Conservation (phyloP, 2,329 filamentous ascomycete species). For the Albophoma yamanashiensis region DNA sequence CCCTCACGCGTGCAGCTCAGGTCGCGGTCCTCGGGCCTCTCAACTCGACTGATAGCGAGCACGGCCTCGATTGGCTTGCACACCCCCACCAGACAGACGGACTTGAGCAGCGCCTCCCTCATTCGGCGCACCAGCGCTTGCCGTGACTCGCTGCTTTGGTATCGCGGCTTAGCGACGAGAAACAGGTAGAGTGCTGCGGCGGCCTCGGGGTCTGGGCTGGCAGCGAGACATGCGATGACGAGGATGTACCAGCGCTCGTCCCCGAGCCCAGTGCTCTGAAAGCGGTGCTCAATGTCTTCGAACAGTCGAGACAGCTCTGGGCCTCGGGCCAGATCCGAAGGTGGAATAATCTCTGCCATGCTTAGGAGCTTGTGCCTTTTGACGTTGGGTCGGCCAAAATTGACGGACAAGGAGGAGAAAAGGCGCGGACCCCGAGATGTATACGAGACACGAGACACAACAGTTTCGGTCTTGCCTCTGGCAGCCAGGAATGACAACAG, state of each 20-base stretch:
- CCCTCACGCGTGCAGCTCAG: background rate
- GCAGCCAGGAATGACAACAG: too few relatives aligned
- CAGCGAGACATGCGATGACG: conserved; percentile 3
- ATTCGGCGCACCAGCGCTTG: background rate
- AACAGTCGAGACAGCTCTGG: background rate
- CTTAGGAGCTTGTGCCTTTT: too few relatives aligned
- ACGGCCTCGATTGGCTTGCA: background rate
- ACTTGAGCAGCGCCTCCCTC: background rate
- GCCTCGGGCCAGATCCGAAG: background rate
- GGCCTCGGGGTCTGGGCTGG: conserved; percentile 25
- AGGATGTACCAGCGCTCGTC: conserved; percentile 6
- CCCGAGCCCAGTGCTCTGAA: background rate
- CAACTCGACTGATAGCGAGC: background rate
- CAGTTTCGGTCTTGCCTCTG: background rate
- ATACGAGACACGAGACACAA: background rate
- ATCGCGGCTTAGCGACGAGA: conserved; percentile 17
- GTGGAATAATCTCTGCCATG: background rate
- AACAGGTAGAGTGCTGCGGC: conserved; percentile 44
- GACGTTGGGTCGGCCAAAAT: background rate
- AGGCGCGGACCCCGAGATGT: background rate
- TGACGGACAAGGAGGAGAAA: background rate
- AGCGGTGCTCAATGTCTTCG: background rate
- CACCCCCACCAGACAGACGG: background rate
- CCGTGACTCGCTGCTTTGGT: background rate
- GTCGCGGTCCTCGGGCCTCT: background rate